Evolutionary conservation across 805 yeast species (phyloP).

Genomic region (Lipomyces spencermartinsiae): DNA sequence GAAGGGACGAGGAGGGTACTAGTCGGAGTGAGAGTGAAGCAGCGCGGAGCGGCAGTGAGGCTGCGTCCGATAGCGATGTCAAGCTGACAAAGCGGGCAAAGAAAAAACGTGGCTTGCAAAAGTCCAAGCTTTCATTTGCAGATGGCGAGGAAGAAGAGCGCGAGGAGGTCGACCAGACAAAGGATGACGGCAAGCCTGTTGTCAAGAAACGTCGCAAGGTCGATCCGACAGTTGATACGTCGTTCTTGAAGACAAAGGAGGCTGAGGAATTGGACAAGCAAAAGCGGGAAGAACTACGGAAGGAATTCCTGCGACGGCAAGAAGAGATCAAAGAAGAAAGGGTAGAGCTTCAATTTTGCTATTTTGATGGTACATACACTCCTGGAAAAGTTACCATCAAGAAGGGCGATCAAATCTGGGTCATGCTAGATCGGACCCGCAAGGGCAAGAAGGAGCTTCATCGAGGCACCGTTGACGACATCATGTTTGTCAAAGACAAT

Average conservation of each 20-base stretch:
- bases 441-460: slow-evolving; percentile 40
- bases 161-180: slow-evolving; percentile 13
- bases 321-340: slow-evolving; percentile 35
- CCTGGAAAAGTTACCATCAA: slow-evolving; percentile 38
- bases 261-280: slow-evolving; percentile 24
- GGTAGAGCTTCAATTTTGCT: slow-evolving; percentile 39
- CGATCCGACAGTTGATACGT: slow-evolving; percentile 39
- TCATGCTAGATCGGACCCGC: slow-evolving; percentile 41
- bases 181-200: slow-evolving; percentile 9
- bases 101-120: slow-evolving; percentile 21
- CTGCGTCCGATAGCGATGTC: background rate
- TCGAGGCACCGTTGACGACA: slow-evolving; percentile 44
- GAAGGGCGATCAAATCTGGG: slow-evolving; percentile 43
- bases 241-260: slow-evolving; percentile 37
- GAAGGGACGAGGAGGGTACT: background rate
- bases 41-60: background rate
- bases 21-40: background rate
- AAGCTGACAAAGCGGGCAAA: slow-evolving; percentile 11
- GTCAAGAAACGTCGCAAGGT: slow-evolving; percentile 29
- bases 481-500: slow-evolving; percentile 42
- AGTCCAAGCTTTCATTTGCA: slow-evolving; percentile 19
- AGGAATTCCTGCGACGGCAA: slow-evolving; percentile 31
- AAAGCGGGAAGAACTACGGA: slow-evolving; percentile 29
- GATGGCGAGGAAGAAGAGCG: slow-evolving; percentile 23
- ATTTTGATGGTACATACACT: slow-evolving; percentile 40